Conservation (phyloP, 768 basidiomycete species). For the Hemileccinum rubropunctum region DNA sequence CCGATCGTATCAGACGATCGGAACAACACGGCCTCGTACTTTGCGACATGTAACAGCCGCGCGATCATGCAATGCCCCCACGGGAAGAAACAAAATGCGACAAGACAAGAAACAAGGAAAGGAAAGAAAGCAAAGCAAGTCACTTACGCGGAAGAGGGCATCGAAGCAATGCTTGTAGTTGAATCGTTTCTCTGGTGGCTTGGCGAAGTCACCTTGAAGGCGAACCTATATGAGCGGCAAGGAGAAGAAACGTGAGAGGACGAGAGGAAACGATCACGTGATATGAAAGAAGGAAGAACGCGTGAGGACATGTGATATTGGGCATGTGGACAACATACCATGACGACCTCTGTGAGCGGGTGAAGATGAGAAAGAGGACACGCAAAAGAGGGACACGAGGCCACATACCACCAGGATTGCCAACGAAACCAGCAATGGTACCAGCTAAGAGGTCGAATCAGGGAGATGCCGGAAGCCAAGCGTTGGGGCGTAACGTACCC, state of each 20-base stretch:
- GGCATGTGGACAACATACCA: constrained; percentile 38
- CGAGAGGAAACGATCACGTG: constrained; percentile 16
- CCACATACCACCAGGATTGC: constrained; percentile 78
- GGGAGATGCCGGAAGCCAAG: background rate
- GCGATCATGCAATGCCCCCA: background rate
- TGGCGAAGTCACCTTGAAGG: constrained; percentile 88
- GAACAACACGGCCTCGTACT: constrained; percentile 2
- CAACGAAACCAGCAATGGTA: constrained; percentile 81
- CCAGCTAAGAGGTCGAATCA: constrained; percentile 52
- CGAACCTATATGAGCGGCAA: constrained; percentile 46
- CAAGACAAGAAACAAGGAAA: background rate
- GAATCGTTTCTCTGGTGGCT: constrained; percentile 82
- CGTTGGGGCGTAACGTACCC: constrained; percentile 49
- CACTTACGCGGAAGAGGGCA: constrained; percentile 79
- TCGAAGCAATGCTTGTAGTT: constrained; percentile 91
- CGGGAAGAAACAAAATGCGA: background rate
- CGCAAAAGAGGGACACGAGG: background rate
- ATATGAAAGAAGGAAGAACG: background rate
- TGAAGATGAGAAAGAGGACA: background rate
- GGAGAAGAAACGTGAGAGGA: background rate
- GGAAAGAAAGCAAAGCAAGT: background rate
- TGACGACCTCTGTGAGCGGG: constrained; percentile 59
- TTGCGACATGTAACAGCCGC: background rate
- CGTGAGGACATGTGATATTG: constrained; percentile 16
- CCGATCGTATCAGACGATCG: background rate